Percentiles rank a stretch among this genome's conserved stretches.
Conservation (phyloP, 2,329 filamentous ascomycete genomes). For the Penicillium sp. region DNA sequence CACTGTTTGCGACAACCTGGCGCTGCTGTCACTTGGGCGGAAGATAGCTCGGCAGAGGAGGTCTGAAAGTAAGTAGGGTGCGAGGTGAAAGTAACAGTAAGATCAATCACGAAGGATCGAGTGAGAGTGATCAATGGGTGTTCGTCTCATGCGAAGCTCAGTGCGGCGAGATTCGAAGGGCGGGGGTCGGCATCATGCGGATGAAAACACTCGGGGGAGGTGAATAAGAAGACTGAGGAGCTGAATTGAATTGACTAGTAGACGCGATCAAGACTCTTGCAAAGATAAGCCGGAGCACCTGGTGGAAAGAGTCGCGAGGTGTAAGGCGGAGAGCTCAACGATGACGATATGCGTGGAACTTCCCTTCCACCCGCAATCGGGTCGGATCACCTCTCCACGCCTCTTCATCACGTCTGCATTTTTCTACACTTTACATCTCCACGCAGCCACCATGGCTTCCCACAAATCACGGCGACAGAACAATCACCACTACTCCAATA, state of each 20-base stretch:
- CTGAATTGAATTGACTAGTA: neutral
- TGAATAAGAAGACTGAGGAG: neutral
- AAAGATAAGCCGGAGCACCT: neutral
- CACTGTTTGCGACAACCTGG: neutral
- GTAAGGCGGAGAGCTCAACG: conserved; percentile 1
- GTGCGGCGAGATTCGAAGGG: conserved; percentile 6
- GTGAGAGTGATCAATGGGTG: conserved; percentile 8
- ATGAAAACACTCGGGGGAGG: neutral
- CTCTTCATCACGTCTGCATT: no score
- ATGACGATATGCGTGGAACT: conserved; percentile 8
- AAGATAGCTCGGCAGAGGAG: neutral
- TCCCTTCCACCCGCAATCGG: neutral
- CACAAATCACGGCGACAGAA: conserved; percentile 13
- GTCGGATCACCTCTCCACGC: neutral
- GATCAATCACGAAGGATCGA: neutral
- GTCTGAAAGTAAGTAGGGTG: neutral
- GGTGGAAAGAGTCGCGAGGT: neutral
- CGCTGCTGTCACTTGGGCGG: conserved; percentile 9
- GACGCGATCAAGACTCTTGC: neutral
- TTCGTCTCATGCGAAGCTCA: conserved; percentile 11
- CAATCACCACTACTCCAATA: conserved; percentile 23
- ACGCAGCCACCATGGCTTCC: conserved; percentile 15
- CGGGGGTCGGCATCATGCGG: conserved; percentile 6
- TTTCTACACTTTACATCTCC: no score
- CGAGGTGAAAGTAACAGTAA: neutral